Evolutionary conservation across 352 stramenopile species (phyloP).

Genomic region (Pythium dissimile): DNA sequence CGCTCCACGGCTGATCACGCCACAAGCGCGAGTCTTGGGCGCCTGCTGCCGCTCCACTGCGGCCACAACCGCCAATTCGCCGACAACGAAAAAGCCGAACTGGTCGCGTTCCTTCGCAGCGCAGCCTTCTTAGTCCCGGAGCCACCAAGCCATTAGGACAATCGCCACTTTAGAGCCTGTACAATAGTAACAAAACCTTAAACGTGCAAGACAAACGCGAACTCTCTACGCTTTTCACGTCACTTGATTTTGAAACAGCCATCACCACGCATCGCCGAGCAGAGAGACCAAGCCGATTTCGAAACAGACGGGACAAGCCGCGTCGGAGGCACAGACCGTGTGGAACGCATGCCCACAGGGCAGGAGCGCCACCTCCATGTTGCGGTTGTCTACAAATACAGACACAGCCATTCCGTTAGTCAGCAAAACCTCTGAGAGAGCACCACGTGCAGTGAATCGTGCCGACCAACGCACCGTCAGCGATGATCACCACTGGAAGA

Average conservation of each 20-base stretch:
- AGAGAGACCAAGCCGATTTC: conserved; percentile 49
- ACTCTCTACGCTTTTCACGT: not conserved
- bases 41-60: conserved; percentile 70
- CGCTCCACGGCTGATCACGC: not conserved
- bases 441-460: no score
- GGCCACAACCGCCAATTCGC: conserved; percentile 86
- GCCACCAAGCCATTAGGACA: not conserved
- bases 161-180: not conserved
- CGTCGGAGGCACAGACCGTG: conserved; percentile 51
- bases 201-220: not conserved
- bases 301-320: conserved; percentile 67
- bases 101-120: conserved; percentile 48
- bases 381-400: conserved; percentile 55
- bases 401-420: no score
- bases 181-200: no score
- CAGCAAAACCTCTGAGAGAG: no score
- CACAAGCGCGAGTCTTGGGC: conserved; percentile 19
- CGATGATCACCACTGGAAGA: conserved; percentile 79
- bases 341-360: conserved; percentile 84
- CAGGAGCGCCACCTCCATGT: conserved; percentile 71
- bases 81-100: conserved; percentile 62
- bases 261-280: conserved; percentile 1
- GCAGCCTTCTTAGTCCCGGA: conserved; percentile 6
- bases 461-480: conserved; percentile 62
- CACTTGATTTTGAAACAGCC: not conserved